Base-by-base conservation (phyloP, 441 rosid species). In the Gossypium trilobum region DNA sequence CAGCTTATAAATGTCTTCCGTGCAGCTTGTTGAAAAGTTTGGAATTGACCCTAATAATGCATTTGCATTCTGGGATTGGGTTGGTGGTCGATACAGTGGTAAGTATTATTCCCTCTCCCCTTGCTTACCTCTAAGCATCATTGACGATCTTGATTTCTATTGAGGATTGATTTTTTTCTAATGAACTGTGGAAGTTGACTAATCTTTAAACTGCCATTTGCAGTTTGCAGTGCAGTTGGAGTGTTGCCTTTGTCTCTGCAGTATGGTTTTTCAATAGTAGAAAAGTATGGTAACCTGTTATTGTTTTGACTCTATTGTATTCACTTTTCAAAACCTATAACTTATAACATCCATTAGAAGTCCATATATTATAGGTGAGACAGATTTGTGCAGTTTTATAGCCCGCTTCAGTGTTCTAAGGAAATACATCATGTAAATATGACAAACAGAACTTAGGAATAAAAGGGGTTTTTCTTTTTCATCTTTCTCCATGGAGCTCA, bases 191-290 rank as follows among this genome's bases (percentile, higher is more conserved):
- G 46, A 50, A 48, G 71, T 50, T 68, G 8, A 57, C 70, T 71
- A 44, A 69, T 77, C 58, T 52, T 48, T 75, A 27, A 70, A 78
- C 31, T 66, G 60, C 66, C 75, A 72, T 50, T 74, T 79, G 80
- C 91, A 94, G 99, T 94, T 81, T 94, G 97, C 91, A 92, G 99
- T 86, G 99, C 99, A 74, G 99, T 94, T 72, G 99, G 99, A 14
- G 88, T 90, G 77, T 81, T 92, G 84, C 99, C 97, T 57, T 75
- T 90, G 75, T 94, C 96, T 71, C 91, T 94, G 63, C 97, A 92
- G 76, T 94, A 94, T 78, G 97, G 97, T 67, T 94, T 90, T 82
- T 68, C 92, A 13, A 84, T 88, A 73, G 88, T 90, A 76, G 95
- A 94, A 81, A 92, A 89, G 97, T 94, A 90, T 73, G 97, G 74